phyloP scores from a whole-genome alignment of 768 basidiomycete genomes.

The Nidularia sp. region DNA sequence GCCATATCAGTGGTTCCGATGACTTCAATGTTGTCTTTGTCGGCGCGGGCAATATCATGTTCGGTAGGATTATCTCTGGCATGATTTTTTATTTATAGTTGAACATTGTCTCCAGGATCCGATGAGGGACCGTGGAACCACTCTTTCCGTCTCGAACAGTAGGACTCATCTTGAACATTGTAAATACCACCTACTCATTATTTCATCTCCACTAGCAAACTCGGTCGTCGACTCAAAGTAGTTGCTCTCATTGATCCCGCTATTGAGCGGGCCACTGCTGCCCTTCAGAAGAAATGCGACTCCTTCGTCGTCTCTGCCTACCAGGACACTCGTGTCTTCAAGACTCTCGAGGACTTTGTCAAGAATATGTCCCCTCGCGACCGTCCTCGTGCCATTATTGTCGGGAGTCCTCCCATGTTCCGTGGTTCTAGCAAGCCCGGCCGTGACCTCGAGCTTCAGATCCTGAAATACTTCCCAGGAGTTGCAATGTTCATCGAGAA shows the following conservation, averaged over 20 bases:
- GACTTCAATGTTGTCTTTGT: slow-evolving; percentile 94
- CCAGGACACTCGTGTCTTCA: slow-evolving; percentile 80
- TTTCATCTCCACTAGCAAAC: slow-evolving; percentile 53
- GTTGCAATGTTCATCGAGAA: slow-evolving; percentile 92
- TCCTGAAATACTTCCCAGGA: slow-evolving; percentile 84
- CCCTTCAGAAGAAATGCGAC: slow-evolving; percentile 86
- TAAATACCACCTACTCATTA: slow-evolving; percentile 3
- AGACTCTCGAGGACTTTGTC: slow-evolving; percentile 82
- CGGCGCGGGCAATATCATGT: slow-evolving; percentile 98
- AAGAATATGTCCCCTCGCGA: slow-evolving; percentile 61
- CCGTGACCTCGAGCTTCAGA: slow-evolving; percentile 83
- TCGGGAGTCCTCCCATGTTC: slow-evolving; percentile 93
- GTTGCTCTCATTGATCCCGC: slow-evolving; percentile 93
- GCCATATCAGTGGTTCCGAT: slow-evolving; percentile 54
- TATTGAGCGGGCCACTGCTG: slow-evolving; percentile 71
- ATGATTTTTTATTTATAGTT: background rate
- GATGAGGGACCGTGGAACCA: slow-evolving; percentile 92
- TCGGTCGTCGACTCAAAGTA: slow-evolving; percentile 93
- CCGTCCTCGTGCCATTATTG: slow-evolving; percentile 76
- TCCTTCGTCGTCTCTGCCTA: slow-evolving; percentile 94
- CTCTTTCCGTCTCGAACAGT: slow-evolving; percentile 89
- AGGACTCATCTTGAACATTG: slow-evolving; percentile 19
- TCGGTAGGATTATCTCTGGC: slow-evolving; percentile 47
- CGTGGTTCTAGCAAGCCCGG: slow-evolving; percentile 73
- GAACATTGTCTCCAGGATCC: slow-evolving; percentile 47